These are phyloP conservation scores for Phytophthora idaei DNA, from an alignment of 352 stramenopile genomes.

Conservation along the genomic window DNA sequence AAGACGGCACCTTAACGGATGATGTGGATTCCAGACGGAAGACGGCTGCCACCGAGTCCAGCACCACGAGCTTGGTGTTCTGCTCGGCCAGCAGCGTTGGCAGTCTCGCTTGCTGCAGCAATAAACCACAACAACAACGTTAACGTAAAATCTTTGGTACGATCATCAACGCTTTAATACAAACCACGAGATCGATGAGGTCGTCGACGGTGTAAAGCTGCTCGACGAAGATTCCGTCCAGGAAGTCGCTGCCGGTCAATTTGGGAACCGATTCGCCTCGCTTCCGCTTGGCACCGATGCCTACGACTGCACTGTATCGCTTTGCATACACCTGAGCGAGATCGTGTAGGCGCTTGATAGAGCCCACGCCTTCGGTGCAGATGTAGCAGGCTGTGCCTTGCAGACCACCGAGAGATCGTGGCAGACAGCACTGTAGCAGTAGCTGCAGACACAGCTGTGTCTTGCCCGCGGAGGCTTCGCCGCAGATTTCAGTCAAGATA, in stretches of 20 bases:
- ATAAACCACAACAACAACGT: slow-evolving; percentile 3
- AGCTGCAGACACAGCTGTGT: slow-evolving; percentile 83
- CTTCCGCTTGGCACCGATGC: slow-evolving; percentile 49
- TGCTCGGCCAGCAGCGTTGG: slow-evolving; percentile 69
- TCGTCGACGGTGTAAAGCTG: slow-evolving; percentile 75
- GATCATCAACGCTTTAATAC: neutral
- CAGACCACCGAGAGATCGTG: slow-evolving; percentile 50
- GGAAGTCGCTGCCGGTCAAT: slow-evolving; percentile 42
- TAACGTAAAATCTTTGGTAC: neutral
- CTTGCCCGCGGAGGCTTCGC: slow-evolving; percentile 77
- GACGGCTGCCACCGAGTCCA: slow-evolving; percentile 81
- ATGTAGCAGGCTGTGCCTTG: slow-evolving; percentile 80
- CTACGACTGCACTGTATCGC: slow-evolving; percentile 41
- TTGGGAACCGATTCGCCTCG: slow-evolving; percentile 32
- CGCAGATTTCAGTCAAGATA: slow-evolving; percentile 76
- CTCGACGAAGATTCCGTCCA: slow-evolving; percentile 83
- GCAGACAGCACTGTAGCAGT: slow-evolving; percentile 69
- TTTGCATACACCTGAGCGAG: slow-evolving; percentile 58
- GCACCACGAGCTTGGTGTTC: slow-evolving; percentile 80
- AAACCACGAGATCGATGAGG: slow-evolving; percentile 67
- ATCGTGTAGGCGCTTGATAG: slow-evolving; percentile 75
- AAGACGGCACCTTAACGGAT: slow-evolving; percentile 57
- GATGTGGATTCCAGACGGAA: slow-evolving; percentile 75
- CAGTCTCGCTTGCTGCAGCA: slow-evolving; percentile 62
- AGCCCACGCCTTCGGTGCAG: slow-evolving; percentile 74